A percentile compares a stretch with the other conserved stretches of the same genome.
Evolutionary conservation across 305 asterid species (phyloP).

Genomic region (Fraxinus xanthoxyloides): DNA sequence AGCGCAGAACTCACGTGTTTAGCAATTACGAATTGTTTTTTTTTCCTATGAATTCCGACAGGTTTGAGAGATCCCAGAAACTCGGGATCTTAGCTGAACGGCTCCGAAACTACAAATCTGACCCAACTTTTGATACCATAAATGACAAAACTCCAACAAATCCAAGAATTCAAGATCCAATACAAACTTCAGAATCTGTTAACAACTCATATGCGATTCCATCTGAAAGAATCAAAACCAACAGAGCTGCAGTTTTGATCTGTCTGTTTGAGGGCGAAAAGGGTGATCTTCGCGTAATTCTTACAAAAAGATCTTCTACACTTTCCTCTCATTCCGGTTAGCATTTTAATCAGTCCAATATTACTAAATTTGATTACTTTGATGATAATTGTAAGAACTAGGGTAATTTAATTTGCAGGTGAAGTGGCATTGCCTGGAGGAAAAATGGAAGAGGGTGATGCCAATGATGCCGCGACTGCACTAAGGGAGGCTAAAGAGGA

Average conservation of each 20-base stretch:
- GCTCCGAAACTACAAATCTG: slow-evolving; percentile 40
- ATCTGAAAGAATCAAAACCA: slow-evolving; percentile 14
- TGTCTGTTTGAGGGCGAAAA: slow-evolving; percentile 57
- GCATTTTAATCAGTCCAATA: neutral
- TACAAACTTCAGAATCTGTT: slow-evolving; percentile 17
- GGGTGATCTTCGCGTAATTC: slow-evolving; percentile 67
- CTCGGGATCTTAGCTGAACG: slow-evolving; percentile 41
- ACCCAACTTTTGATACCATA: neutral
- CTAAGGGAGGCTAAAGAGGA: slow-evolving; percentile 84
- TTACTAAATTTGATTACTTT: neutral
- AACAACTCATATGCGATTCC: neutral
- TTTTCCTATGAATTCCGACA: slow-evolving; percentile 26
- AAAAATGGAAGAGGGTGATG: slow-evolving; percentile 64
- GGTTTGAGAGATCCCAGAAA: slow-evolving; percentile 29
- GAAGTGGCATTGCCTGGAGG: slow-evolving; percentile 94
- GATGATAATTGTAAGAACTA: neutral
- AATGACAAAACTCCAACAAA: neutral
- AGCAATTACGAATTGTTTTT: neutral
- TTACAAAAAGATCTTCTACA: slow-evolving; percentile 69
- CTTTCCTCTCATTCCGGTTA: slow-evolving; percentile 67
- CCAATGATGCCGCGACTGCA: slow-evolving; percentile 53
- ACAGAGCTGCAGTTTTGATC: slow-evolving; percentile 66
- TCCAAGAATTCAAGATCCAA: slow-evolving; percentile 10
- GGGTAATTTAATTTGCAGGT: slow-evolving; percentile 35
- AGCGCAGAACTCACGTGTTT: neutral